These are phyloP conservation scores for Ophiostoma pallidulum DNA, from an alignment of 2,329 filamentous ascomycete species.

Conservation along the genomic window DNA sequence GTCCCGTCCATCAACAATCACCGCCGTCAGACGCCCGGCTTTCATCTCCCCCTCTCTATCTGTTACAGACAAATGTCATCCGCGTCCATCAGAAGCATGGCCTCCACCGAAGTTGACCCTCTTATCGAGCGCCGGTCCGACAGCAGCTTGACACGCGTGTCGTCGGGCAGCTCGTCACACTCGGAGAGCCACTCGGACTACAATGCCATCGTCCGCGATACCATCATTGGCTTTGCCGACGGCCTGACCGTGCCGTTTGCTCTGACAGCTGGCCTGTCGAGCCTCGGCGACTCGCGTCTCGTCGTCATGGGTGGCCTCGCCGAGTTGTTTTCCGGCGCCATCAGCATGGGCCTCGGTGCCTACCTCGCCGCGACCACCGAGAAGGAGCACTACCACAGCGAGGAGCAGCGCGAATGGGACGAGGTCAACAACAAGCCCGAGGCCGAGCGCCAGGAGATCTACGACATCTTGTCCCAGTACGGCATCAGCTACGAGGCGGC, in stretches of 20 bases:
- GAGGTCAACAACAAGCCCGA: constrained; percentile 32
- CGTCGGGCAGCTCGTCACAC: constrained; percentile 10
- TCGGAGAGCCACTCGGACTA: constrained; percentile 25
- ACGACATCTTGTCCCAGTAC: constrained; percentile 37
- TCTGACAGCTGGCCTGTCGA: constrained; percentile 62
- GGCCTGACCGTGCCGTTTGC: constrained; percentile 74
- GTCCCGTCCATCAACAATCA: no score
- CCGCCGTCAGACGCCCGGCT: neutral
- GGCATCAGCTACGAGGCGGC: constrained; percentile 34
- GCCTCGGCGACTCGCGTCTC: constrained; percentile 53
- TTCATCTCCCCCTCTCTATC: no score
- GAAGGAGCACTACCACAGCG: constrained; percentile 39
- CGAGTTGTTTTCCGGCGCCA: constrained; percentile 65
- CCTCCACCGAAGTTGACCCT: constrained; percentile 14
- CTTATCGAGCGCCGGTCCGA: constrained; percentile 17
- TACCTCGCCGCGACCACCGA: constrained; percentile 59
- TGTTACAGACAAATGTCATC: constrained; percentile 9
- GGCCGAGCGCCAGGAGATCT: constrained; percentile 38
- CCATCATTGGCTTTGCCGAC: constrained; percentile 69
- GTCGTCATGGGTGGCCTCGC: constrained; percentile 65
- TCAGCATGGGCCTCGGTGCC: constrained; percentile 68
- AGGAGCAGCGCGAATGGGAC: constrained; percentile 35
- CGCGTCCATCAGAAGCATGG: constrained; percentile 7
- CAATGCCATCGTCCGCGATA: constrained; percentile 45
- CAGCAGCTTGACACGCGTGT: constrained; percentile 14